A percentile compares a stretch with the other conserved stretches of the same genome.
Conservation (phyloP, 352 stramenopile genomes). For the Thraustochytrium sp. region DNA sequence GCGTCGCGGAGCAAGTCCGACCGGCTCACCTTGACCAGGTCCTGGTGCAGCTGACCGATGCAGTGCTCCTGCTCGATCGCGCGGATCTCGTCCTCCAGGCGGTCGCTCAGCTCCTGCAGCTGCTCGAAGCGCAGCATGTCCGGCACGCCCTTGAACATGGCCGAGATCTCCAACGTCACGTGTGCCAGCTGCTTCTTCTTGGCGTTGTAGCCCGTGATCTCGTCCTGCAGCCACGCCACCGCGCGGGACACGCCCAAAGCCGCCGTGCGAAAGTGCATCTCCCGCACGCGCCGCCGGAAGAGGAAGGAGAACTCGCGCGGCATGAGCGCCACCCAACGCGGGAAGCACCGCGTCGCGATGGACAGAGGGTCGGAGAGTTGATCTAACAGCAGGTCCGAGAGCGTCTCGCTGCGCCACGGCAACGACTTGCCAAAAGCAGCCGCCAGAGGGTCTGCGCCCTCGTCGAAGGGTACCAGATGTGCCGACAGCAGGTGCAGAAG, state of each 20-base stretch:
- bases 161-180: slow-evolving; percentile 39
- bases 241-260: slow-evolving; percentile 26
- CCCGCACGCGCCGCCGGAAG: slow-evolving; percentile 1
- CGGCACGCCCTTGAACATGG: slow-evolving; percentile 26
- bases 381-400: slow-evolving; percentile 13
- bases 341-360: slow-evolving; percentile 31
- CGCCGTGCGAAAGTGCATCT: slow-evolving; percentile 4
- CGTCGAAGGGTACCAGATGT: slow-evolving; percentile 34
- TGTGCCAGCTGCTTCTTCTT: slow-evolving; percentile 46
- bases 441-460: slow-evolving; percentile 16
- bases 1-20: slow-evolving; percentile 19
- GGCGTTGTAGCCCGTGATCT: slow-evolving; percentile 41
- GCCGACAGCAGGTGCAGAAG: slow-evolving; percentile 32
- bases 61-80: slow-evolving; percentile 42
- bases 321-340: slow-evolving; percentile 11
- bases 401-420: slow-evolving; percentile 34
- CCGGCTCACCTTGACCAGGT: slow-evolving; percentile 42
- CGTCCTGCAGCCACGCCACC: slow-evolving; percentile 42
- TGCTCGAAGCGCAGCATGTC: slow-evolving; percentile 41
- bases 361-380: slow-evolving; percentile 22
- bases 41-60: slow-evolving; percentile 38
- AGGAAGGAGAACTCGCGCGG: slow-evolving; percentile 36
- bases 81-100: slow-evolving; percentile 37
- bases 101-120: slow-evolving; percentile 28
- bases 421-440: slow-evolving; percentile 34